phyloP scores from a whole-genome alignment of 1,284 basidiomycete species.

The Laetiporus sulphureus region DNA sequence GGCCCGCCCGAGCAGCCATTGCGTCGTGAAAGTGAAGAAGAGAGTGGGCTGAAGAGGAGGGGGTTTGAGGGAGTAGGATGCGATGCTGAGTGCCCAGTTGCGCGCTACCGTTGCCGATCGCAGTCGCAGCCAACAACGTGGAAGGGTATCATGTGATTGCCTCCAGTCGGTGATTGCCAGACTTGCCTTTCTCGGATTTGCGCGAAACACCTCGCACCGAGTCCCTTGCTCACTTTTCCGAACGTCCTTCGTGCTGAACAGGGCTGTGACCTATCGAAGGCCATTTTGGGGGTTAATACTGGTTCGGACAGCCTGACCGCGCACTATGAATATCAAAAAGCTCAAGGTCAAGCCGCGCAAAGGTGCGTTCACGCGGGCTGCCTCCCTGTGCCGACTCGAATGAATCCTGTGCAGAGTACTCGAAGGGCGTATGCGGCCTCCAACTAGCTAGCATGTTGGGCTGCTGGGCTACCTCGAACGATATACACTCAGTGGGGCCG shows the following conservation, averaged over 20 bases:
- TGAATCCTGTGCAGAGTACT: constrained; percentile 35
- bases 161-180: constrained; percentile 8
- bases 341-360: constrained; percentile 79
- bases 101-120: not conserved
- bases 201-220: too few relatives aligned
- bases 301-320: not conserved
- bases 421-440: constrained; percentile 60
- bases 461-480: constrained; percentile 85
- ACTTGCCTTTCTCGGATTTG: not conserved
- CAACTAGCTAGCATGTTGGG: constrained; percentile 82
- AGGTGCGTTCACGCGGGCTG: constrained; percentile 34
- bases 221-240: too few relatives aligned
- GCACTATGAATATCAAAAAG: constrained; percentile 64
- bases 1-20: constrained; percentile 30
- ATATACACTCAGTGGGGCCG: constrained; percentile 52
- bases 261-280: too few relatives aligned
- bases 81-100: not conserved
- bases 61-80: too few relatives aligned
- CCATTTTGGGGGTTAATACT: too few relatives aligned
- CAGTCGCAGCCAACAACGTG: constrained; percentile 11
- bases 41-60: constrained; percentile 1
- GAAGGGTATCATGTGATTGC: constrained; percentile 15
- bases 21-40: constrained; percentile 7
- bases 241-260: too few relatives aligned
- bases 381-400: not conserved